phyloP scores from a whole-genome alignment of 257 asterid genomes.

The Craterostigma plantagineum region DNA sequence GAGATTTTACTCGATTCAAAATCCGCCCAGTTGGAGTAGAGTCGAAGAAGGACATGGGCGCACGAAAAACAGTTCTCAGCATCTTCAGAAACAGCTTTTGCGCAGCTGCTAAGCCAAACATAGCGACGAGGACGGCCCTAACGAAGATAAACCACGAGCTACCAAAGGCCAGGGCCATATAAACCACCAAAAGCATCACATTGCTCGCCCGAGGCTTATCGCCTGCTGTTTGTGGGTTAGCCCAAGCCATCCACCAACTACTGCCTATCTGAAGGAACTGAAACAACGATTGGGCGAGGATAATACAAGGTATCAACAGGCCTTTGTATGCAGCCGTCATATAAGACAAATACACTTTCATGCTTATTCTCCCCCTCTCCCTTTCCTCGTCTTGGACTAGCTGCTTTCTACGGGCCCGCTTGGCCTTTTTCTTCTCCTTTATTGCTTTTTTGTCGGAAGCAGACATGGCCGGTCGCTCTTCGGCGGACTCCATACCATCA shows the following conservation, averaged over 20 bases:
- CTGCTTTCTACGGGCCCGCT: conserved; percentile 74
- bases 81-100: conserved; percentile 71
- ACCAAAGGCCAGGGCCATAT: conserved; percentile 94
- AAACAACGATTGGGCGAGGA: conserved; percentile 81
- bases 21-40: conserved; percentile 94
- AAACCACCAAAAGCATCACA: conserved; percentile 61
- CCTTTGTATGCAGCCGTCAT: conserved; percentile 98
- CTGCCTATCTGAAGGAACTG: conserved; percentile 97
- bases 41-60: conserved; percentile 97
- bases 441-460: conserved; percentile 55
- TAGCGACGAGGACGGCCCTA: conserved; percentile 90
- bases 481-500: conserved; percentile 19
- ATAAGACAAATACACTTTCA: conserved; percentile 83
- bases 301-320: conserved; percentile 61
- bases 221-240: conserved; percentile 88
- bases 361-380: conserved; percentile 89
- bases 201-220: conserved; percentile 60
- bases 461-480: conserved; percentile 47
- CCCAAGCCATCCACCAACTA: conserved; percentile 99
- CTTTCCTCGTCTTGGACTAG: conserved; percentile 99
- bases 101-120: conserved; percentile 95
- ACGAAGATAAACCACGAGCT: conserved; percentile 87
- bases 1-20: conserved; percentile 62
- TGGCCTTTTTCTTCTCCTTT: conserved; percentile 86
- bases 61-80: conserved; percentile 60